Percentiles rank a stretch among this genome's conserved stretches.
Evolutionary conservation across 1,139 yeast genomes (phyloP).

Genomic region (Petasospora fabianii): DNA sequence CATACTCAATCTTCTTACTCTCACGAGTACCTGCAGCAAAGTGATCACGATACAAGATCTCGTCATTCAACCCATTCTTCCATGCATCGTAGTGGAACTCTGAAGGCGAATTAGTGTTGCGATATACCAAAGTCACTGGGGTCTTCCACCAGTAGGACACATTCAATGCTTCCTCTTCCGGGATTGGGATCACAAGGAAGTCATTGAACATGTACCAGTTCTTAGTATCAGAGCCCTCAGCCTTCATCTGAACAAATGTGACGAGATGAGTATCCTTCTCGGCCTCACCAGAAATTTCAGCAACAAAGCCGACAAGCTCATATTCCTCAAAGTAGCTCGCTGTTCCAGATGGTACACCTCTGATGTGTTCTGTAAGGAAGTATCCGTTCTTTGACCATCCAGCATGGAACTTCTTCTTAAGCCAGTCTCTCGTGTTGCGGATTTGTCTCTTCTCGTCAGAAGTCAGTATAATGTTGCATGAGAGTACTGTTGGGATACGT

Average conservation of each 20-base stretch:
- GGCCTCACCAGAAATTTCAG: slow-evolving; percentile 58
- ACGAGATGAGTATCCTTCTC: slow-evolving; percentile 57
- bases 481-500: slow-evolving; percentile 62
- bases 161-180: slow-evolving; percentile 65
- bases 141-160: slow-evolving; percentile 76
- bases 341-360: neutral
- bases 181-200: slow-evolving; percentile 77
- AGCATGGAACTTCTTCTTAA: slow-evolving; percentile 56
- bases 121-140: slow-evolving; percentile 72
- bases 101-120: slow-evolving; percentile 37
- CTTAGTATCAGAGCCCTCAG: slow-evolving; percentile 25
- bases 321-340: slow-evolving; percentile 36
- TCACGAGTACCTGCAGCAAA: slow-evolving; percentile 70
- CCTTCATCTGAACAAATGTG: slow-evolving; percentile 50
- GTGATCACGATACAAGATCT: slow-evolving; percentile 69
- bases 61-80: slow-evolving; percentile 48
- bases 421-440: slow-evolving; percentile 50
- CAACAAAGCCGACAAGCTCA: slow-evolving; percentile 65
- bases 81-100: slow-evolving; percentile 35
- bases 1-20: slow-evolving; percentile 57
- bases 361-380: slow-evolving; percentile 33
- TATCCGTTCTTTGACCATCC: slow-evolving; percentile 37
- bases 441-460: slow-evolving; percentile 47
- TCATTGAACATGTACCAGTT: slow-evolving; percentile 90
- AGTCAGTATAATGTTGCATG: slow-evolving; percentile 54